Base-by-base conservation (phyloP, 129 eudicot genomes). In the Centella asiatica region DNA sequence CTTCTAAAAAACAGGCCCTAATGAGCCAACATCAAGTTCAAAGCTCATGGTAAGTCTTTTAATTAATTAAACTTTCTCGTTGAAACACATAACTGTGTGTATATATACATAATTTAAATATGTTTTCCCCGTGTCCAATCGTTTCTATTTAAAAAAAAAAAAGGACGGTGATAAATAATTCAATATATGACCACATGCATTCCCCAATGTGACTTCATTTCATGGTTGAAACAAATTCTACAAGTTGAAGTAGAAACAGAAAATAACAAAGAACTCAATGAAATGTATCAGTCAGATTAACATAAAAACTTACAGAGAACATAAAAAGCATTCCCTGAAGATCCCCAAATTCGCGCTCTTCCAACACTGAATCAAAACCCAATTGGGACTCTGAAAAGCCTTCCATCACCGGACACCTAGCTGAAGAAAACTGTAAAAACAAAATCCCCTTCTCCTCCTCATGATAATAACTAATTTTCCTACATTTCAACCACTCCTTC, bases 291-390 rank as follows among this genome's bases (percentile, higher is more conserved):
- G 5, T 37, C 53, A 64, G 32, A 13, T 44, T 14, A 6, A 25
- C 9, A 29, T 34, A 8, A 14, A 34, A 45, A 77, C 95, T 80
- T 61, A 86, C 97, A 64, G 95, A 83, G 77, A 90, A 86, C 97
- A 90, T 86, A 70, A 90, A 86, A 44, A 90, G 85, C 87, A 84
- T 62, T 34, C 87, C 97, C 60, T 90, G 84, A 62, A 90, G 89
- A 70, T 90, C 89, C 74, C 87, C 89, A 8, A 81, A 74, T 64
- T 90, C 93, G 17, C 61, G 76, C 40, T 83, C 81, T 52, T 90
- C 95, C 31, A 79, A 72, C 26, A 37, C 71, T 18, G 83, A 77
- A 73, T 80, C 97, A 69, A 82, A 73, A 17, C 74, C 87, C 37
- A 59, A 50, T 17, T 44, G 34, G 40, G 33, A 42, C 57, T 69